Evolutionary conservation across 2,329 filamentous ascomycete genomes (phyloP), one percentile per base, ranked within the genome.

Genomic region (Fusarium sp.): DNA sequence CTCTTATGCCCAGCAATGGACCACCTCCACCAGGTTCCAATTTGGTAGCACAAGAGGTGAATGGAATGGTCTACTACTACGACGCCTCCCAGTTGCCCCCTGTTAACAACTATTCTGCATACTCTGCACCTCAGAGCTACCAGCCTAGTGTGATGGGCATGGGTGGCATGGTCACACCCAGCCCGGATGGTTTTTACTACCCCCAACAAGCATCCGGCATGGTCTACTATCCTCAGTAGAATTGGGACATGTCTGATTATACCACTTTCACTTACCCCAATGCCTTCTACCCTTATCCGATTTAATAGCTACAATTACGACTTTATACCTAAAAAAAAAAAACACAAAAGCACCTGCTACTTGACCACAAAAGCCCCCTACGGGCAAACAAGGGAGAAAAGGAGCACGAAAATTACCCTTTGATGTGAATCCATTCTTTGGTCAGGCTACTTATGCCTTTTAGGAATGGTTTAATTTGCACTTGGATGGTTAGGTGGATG

Each of bases 1-100:
- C 54, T 43, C 69, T 61, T 28, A 72, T 77, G n/a, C 80, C 81
- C 49, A 70, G 76, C 28, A 71, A 70, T 34, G 70, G 67, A n/a
- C 75, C 75, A 43, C 62, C 67, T 13, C 60, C 76, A n/a, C 45
- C 71, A 30, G 75, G 77, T 30, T 75, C 83, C 19, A 87, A 84
- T 68, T 78, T 89, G 43, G 87, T 91, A 49, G 93, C 93, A 1
- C 94, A 98, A 79, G 95, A 98, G 82, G 90, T 91, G 69, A 97
- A 97, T 73, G 96, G 96, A 66, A 98, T 97, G 87, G 94, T 97
- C 1, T 98, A 97, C 79, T 99, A 97, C 78, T 94, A 94, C 75
- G 92, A 97, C 76, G 86, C 93, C 10, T 86, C 90, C n/a, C 91
- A 94, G 76, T 82, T 94, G 49, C 83, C 88, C 26, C 81, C 86